Base-by-base conservation (phyloP, 352 stramenopile genomes). In the Phytophthora parvispora region DNA sequence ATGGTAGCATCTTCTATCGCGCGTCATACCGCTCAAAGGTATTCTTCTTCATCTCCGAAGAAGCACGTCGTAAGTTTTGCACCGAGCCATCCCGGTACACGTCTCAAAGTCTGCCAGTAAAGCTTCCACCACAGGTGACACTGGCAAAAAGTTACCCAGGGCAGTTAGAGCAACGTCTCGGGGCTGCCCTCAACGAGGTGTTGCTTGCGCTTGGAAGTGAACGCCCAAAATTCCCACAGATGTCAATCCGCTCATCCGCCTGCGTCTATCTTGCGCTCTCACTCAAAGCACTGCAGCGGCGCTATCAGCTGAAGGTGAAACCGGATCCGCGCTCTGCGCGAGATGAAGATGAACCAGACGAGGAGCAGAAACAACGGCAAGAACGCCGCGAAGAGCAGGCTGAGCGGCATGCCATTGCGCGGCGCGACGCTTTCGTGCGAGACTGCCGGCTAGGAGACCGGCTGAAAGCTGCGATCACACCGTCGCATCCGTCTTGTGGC, bases 91-190 rank as follows among this genome's bases (percentile, higher is more conserved):
- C 64, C 38, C 66, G 67, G n/a, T 92, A 76, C 32, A 73, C 73
- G 2, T 65, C 45, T 13, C 77, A 84, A 16, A 78, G 77, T 20
- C 50, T 94, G 32, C 84, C 86, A 6, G 77, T 88, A 6, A 92
- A 92, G 64, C 70, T 94, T 22, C 86, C 84, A 25, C 86, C 84
- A 1, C 76, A 91, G 32, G 64, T 94, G 6, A 66, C 66, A 16
- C 56, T 92, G 1, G 60, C 70, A 16, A 88, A 86, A 48, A 87
- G 78, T 43, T 89, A 82, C 29, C 80, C 81, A 0, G 83, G 84
- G 0, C 78, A 83, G 28, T 51, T 91, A 48, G 86, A 94, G 64
- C 86, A 94, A 38, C 75, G 89, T 34, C 67, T 94, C 20, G 76
- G 81, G 10, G 69, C 76, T 1, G 74, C 86, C 15, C 74, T 94